A percentile compares a stretch with the other conserved stretches of the same genome.
Conservation (phyloP, 495 filamentous ascomycete genomes). For the Parathielavia hyrcaniae region DNA sequence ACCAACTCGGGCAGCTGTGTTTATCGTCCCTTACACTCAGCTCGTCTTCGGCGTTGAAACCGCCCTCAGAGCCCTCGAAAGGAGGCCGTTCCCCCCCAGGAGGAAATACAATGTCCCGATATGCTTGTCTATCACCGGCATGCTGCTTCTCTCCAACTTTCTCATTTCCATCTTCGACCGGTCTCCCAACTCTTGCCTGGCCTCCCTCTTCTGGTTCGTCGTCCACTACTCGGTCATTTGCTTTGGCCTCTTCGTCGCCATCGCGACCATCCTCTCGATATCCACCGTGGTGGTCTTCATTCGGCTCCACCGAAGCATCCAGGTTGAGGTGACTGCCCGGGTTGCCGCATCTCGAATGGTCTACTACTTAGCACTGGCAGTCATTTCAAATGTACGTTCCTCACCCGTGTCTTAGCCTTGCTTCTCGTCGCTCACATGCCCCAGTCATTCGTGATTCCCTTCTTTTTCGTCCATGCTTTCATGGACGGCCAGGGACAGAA, state of each 20-base stretch:
- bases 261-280: conserved; percentile 29
- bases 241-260: conserved; percentile 35
- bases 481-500: conserved; percentile 21
- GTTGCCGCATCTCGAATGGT: conserved; percentile 44
- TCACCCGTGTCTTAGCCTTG: neutral
- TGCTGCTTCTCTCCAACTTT: conserved; percentile 37
- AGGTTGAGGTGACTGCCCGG: conserved; percentile 39
- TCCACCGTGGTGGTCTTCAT: conserved; percentile 35
- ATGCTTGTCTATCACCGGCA: conserved; percentile 36
- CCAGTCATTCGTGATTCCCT: conserved; percentile 41
- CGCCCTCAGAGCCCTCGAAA: conserved; percentile 36
- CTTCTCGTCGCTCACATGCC: conserved; percentile 15
- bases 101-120: conserved; percentile 41
- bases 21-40: conserved; percentile 45
- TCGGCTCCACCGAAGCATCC: conserved; percentile 35
- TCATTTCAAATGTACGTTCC: conserved; percentile 39
- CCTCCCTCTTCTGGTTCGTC: conserved; percentile 48
- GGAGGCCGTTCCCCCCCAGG: conserved; percentile 37
- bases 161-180: conserved; percentile 40
- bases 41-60: conserved; percentile 42
- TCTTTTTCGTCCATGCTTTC: conserved; percentile 38
- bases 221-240: conserved; percentile 39
- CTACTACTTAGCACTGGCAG: conserved; percentile 40
- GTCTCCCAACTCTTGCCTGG: conserved; percentile 38
- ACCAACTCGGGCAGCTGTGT: conserved; percentile 35